A percentile compares a stretch with the other conserved stretches of the same genome.
These are phyloP conservation scores for Mycena belliarum DNA, from an alignment of 768 basidiomycete genomes.

Conservation along the genomic window DNA sequence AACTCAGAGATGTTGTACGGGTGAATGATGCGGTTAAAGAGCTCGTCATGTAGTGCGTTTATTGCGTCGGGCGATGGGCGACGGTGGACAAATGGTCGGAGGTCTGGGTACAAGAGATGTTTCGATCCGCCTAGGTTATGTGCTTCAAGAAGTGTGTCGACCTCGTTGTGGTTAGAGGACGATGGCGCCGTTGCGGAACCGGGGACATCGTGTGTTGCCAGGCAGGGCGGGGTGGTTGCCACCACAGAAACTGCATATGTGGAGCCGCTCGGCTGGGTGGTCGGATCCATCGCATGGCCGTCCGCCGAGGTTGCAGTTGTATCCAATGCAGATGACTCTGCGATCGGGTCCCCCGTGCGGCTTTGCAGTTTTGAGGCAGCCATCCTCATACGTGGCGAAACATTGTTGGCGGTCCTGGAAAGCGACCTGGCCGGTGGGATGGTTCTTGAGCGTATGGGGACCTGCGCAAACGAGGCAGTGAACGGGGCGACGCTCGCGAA, in stretches of 20 bases:
- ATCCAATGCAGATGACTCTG: not conserved
- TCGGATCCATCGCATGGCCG: not conserved
- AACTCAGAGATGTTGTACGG: slow-evolving; percentile 36
- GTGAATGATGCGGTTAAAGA: slow-evolving; percentile 28
- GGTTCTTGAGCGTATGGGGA: not conserved
- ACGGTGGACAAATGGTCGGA: slow-evolving; percentile 18
- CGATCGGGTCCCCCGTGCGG: not conserved
- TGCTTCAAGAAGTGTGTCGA: not conserved
- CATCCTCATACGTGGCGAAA: not conserved
- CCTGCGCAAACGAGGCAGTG: not conserved
- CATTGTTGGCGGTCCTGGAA: not conserved
- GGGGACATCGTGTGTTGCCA: not conserved
- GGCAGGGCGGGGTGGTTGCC: not conserved
- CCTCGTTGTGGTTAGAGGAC: not conserved
- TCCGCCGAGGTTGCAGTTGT: not conserved
- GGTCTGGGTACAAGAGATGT: slow-evolving; percentile 8
- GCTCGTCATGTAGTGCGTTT: slow-evolving; percentile 1
- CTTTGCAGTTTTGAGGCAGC: not conserved
- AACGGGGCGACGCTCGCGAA: not conserved
- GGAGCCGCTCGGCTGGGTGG: not conserved
- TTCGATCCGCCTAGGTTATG: not conserved
- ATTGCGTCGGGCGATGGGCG: slow-evolving; percentile 11
- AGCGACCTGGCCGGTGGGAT: not conserved
- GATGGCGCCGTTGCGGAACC: not conserved
- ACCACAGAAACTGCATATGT: not conserved